Evolutionary conservation across 306 rosid species (phyloP).

Genomic region (Gynostemma pentaphyllum): DNA sequence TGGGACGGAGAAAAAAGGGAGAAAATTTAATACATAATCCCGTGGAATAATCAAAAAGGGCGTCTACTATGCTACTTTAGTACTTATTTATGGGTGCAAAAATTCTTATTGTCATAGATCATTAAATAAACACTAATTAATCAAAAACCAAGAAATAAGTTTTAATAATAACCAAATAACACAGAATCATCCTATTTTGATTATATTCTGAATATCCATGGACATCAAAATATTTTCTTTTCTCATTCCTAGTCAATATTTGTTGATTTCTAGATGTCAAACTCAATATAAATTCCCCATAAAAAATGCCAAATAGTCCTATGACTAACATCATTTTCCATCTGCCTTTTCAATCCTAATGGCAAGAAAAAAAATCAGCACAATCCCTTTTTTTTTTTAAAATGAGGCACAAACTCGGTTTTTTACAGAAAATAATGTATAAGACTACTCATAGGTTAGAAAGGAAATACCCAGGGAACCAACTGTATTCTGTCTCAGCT

Average conservation of each 20-base stretch:
- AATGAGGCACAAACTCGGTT: not conserved
- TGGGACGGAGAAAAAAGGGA: no score
- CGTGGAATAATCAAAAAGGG: no score
- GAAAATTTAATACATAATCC: no score
- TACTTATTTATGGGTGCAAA: no score
- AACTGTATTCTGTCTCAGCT: slow-evolving; percentile 57
- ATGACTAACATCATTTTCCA: not conserved
- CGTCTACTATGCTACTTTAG: no score
- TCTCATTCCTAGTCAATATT: slow-evolving; percentile 3
- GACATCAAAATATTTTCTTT: not conserved
- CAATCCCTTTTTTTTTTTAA: not conserved
- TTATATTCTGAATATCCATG: not conserved
- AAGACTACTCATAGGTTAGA: not conserved
- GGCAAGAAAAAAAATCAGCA: not conserved
- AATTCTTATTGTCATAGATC: no score
- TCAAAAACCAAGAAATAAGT: not conserved
- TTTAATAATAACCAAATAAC: not conserved
- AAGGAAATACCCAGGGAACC: slow-evolving; percentile 88
- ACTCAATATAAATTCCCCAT: not conserved
- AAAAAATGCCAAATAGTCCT: not conserved
- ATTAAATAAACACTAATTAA: no score
- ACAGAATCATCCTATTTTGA: not conserved
- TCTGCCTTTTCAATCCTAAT: not conserved
- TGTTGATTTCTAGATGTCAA: not conserved
- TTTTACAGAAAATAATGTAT: not conserved